phyloP scores from a whole-genome alignment of 495 filamentous ascomycete species.

The Aspergillus sparsus region DNA sequence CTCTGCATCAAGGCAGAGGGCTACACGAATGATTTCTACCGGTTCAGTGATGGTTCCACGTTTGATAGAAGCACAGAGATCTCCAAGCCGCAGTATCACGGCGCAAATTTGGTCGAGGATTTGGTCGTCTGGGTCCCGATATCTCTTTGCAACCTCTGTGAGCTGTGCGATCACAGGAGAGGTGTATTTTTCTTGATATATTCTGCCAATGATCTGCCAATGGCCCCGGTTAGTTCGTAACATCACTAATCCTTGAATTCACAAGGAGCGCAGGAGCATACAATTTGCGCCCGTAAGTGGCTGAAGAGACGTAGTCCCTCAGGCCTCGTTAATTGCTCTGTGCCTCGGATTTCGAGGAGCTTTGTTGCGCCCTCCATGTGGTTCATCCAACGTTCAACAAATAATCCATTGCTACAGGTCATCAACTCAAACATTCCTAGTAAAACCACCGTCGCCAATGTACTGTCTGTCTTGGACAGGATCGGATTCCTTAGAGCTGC shows the following conservation, averaged over 20 bases:
- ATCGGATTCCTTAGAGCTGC: slow-evolving; percentile 10
- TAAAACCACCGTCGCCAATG: slow-evolving; percentile 19
- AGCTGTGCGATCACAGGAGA: slow-evolving; percentile 15
- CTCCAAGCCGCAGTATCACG: slow-evolving; percentile 7
- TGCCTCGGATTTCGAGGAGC: slow-evolving; percentile 21
- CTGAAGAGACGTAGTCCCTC: no score
- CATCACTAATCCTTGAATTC: not conserved
- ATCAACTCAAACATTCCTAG: slow-evolving; percentile 25
- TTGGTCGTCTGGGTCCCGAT: slow-evolving; percentile 13
- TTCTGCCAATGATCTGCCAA: not conserved
- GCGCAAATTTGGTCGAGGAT: slow-evolving; percentile 16
- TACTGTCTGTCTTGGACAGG: slow-evolving; percentile 20
- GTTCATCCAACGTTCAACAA: slow-evolving; percentile 24
- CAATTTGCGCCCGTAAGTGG: no score
- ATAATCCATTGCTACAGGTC: slow-evolving; percentile 19
- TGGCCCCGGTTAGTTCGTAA: not conserved
- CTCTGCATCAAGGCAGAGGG: slow-evolving; percentile 19
- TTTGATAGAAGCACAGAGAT: slow-evolving; percentile 20
- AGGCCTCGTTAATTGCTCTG: slow-evolving; percentile 12
- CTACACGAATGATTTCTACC: slow-evolving; percentile 17
- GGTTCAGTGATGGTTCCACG: slow-evolving; percentile 14
- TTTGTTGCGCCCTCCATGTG: slow-evolving; percentile 22
- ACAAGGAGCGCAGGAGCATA: not conserved
- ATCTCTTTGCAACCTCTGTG: slow-evolving; percentile 11
- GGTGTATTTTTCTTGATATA: slow-evolving; percentile 18